phyloP scores from a whole-genome alignment of 2,329 filamentous ascomycete genomes.

The Hypoxylon sp. region DNA sequence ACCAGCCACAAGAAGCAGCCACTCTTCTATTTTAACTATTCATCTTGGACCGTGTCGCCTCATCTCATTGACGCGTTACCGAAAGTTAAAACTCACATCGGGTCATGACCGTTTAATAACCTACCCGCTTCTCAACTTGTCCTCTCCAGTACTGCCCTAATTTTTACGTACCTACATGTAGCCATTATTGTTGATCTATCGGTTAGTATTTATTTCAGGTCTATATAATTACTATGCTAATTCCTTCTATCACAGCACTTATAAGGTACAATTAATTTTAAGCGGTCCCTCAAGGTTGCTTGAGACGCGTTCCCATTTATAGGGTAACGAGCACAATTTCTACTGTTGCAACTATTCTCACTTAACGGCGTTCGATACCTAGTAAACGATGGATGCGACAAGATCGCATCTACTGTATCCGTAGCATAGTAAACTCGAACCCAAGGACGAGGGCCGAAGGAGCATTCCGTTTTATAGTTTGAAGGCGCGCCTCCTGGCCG shows the following conservation, averaged over 20 bases:
- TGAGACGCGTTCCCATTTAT: conserved; percentile 21
- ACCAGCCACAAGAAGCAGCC: conserved; percentile 28
- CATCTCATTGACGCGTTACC: conserved; percentile 42
- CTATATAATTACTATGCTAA: neutral
- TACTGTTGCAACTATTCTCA: conserved; percentile 8
- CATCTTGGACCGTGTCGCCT: conserved; percentile 26
- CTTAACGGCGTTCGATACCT: neutral
- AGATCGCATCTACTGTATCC: conserved; percentile 3
- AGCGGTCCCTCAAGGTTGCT: neutral
- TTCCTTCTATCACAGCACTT: conserved; percentile 7
- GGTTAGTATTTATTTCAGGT: neutral
- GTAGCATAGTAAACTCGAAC: conserved; percentile 23
- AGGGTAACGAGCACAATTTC: conserved; percentile 3
- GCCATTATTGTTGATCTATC: conserved; percentile 1
- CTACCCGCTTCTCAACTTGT: neutral
- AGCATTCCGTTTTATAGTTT: neutral
- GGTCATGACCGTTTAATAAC: neutral
- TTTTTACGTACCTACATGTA: neutral
- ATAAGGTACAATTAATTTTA: conserved; percentile 9
- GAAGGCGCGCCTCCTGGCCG: conserved; percentile 14
- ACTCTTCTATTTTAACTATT: conserved; percentile 11
- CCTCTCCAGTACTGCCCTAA: neutral
- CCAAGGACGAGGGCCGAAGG: conserved; percentile 3
- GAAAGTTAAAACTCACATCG: conserved; percentile 35
- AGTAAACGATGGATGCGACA: conserved; percentile 17